These are phyloP conservation scores for Pythium angustatum DNA, from an alignment of 352 stramenopile genomes.

Conservation along the genomic window DNA sequence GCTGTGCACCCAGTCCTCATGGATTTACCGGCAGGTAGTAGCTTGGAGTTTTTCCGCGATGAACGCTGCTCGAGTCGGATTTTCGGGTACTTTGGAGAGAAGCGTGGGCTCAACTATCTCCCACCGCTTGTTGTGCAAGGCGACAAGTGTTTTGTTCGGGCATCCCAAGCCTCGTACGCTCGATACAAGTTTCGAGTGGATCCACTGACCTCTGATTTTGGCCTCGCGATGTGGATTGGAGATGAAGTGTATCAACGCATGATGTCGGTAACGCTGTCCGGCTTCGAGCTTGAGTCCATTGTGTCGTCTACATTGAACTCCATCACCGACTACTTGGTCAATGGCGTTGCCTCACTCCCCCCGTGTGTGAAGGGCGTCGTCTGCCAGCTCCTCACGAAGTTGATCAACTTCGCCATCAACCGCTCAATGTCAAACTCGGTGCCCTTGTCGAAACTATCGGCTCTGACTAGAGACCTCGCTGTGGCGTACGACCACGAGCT, in stretches of 20 bases:
- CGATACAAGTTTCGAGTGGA: slow-evolving; percentile 83
- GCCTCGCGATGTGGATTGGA: slow-evolving; percentile 69
- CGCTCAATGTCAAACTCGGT: slow-evolving; percentile 54
- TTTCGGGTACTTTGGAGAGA: slow-evolving; percentile 79
- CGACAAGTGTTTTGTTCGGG: slow-evolving; percentile 66
- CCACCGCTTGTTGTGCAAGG: slow-evolving; percentile 59
- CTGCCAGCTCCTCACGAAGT: slow-evolving; percentile 54
- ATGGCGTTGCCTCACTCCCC: slow-evolving; percentile 35
- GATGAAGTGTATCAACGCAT: slow-evolving; percentile 71
- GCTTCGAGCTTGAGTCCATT: slow-evolving; percentile 65
- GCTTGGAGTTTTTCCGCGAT: slow-evolving; percentile 72
- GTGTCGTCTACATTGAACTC: slow-evolving; percentile 48
- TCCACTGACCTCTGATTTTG: slow-evolving; percentile 66
- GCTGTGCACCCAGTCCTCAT: slow-evolving; percentile 77
- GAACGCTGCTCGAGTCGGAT: slow-evolving; percentile 58
- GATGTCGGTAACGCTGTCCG: slow-evolving; percentile 45
- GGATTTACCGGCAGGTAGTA: slow-evolving; percentile 68
- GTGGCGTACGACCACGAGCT: slow-evolving; percentile 68
- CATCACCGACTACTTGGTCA: slow-evolving; percentile 52
- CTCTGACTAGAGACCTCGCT: slow-evolving; percentile 50
- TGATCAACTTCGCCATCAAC: slow-evolving; percentile 67
- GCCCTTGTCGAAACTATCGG: slow-evolving; percentile 58
- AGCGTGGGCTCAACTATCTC: slow-evolving; percentile 66
- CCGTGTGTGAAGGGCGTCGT: slow-evolving; percentile 51
- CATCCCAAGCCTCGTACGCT: slow-evolving; percentile 60